Evolutionary conservation across 75 land plant genomes (phyloP), one percentile per base, ranked within the genome.

Genomic region (Pinus taeda): DNA sequence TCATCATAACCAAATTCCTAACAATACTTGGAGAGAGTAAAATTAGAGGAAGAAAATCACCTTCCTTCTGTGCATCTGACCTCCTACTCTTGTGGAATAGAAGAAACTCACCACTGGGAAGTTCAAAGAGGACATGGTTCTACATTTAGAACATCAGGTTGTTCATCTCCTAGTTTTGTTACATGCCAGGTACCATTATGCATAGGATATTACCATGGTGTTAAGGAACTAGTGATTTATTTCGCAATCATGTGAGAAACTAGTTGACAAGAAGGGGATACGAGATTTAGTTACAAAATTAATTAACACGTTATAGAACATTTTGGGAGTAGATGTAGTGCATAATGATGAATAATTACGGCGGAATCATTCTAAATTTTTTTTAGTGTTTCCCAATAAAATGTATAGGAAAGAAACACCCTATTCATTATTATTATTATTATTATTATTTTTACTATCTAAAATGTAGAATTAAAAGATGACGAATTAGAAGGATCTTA

Each of bases 101-200:
- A 74, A 97, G 91, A 39, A 95, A 56, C 78, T 95, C 95, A 33
- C 81, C 71, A 20, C 87, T 88, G 7, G 99, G 92, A 78, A 89
- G 86, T 78, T 85, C 89, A 72, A 94, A 97, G 21, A 97, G 80
- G 13, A 95, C 98, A 30, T 95, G 99, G 74, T 97, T 97, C 99
- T 98, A 97, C 92, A 97, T n/a, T 81, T 66, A 98, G 95, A 57
- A 97, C 95, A 71, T 84, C 77, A 37, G 77, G 83, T 71, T 97
- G 85, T 74, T 89, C 92, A 85, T 97, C 99, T 58, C 71, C 91
- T 11, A 83, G 71, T 24, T 76, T 70, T 11, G 98, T 98, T 71
- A 84, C 45, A 15, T 80, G 53, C 98, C 99, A 97, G 15, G 4
- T 61, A 13, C 91, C 95, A 83, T 90, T 83, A 95, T 94, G 80